These are phyloP conservation scores for Boletus speciosus DNA, from an alignment of 768 basidiomycete species.

Conservation along the genomic window DNA sequence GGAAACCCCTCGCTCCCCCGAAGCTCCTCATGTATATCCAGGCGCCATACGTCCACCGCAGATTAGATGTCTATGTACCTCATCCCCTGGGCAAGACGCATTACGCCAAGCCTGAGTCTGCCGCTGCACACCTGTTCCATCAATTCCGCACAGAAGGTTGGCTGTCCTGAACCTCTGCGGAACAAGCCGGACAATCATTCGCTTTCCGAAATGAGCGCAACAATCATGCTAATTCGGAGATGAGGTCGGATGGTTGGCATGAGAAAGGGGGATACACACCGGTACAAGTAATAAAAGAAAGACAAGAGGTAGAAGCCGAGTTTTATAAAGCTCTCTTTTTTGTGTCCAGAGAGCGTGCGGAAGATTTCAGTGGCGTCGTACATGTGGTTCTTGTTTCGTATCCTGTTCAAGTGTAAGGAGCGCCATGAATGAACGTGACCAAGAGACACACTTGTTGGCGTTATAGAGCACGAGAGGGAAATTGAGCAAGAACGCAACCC, in stretches of 20 bases:
- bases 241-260: neutral
- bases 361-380: constrained; percentile 99
- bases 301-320: constrained; percentile 90
- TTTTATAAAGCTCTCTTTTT: constrained; percentile 95
- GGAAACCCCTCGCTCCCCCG: constrained; percentile 2
- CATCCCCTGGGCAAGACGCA: constrained; percentile 5
- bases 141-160: neutral
- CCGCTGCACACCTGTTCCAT: neutral
- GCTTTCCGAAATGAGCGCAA: constrained; percentile 79
- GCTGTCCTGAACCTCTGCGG: neutral
- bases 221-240: constrained; percentile 67
- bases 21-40: constrained; percentile 12
- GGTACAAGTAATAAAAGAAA: constrained; percentile 89
- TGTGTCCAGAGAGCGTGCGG: constrained; percentile 87
- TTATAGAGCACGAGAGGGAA: constrained; percentile 86
- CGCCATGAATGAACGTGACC: neutral
- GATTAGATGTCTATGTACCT: constrained; percentile 19
- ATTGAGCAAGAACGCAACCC: constrained; percentile 89
- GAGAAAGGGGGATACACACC: constrained; percentile 45
- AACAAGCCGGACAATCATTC: constrained; percentile 37
- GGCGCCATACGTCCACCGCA: constrained; percentile 7
- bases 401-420: constrained; percentile 44
- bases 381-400: constrained; percentile 92
- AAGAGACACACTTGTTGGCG: constrained; percentile 78
- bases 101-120: constrained; percentile 1